Conservation (phyloP, 192 early-diverging fungal species). For the Backusella circina region DNA sequence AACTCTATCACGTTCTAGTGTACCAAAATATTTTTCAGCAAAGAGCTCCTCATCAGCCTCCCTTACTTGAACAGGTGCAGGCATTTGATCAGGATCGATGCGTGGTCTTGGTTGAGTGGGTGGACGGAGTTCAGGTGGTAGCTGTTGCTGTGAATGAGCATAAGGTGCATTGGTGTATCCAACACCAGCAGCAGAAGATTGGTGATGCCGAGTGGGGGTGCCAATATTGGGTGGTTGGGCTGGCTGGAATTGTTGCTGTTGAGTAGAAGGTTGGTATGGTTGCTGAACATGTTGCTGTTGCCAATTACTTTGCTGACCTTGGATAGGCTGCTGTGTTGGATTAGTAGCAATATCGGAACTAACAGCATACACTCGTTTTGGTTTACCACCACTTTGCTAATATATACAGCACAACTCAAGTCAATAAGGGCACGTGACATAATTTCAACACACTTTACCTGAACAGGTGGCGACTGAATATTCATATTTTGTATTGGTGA, state of each 20-base stretch:
- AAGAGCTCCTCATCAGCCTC: conserved; percentile 76
- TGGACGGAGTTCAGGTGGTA: conserved; percentile 27
- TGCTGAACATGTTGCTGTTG: background rate
- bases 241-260: conserved; percentile 6
- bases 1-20: conserved; percentile 60
- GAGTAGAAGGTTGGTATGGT: background rate
- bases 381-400: background rate
- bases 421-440: background rate
- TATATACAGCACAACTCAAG: background rate
- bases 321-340: conserved; percentile 20
- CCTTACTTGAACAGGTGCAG: conserved; percentile 84
- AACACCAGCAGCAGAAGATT: conserved; percentile 6
- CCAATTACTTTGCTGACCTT: background rate
- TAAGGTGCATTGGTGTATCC: conserved; percentile 7
- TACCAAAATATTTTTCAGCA: conserved; percentile 68
- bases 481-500: conserved; percentile 30
- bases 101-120: conserved; percentile 44
- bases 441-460: background rate
- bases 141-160: conserved; percentile 21
- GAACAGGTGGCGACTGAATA: background rate
- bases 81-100: conserved; percentile 97
- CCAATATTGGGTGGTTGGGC: conserved; percentile 29
- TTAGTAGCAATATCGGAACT: conserved; percentile 24
- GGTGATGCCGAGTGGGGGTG: conserved; percentile 21
- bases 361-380: conserved; percentile 27